Conservation (phyloP, 1,139 yeast genomes). For the Kurtzmaniella natalensis region DNA sequence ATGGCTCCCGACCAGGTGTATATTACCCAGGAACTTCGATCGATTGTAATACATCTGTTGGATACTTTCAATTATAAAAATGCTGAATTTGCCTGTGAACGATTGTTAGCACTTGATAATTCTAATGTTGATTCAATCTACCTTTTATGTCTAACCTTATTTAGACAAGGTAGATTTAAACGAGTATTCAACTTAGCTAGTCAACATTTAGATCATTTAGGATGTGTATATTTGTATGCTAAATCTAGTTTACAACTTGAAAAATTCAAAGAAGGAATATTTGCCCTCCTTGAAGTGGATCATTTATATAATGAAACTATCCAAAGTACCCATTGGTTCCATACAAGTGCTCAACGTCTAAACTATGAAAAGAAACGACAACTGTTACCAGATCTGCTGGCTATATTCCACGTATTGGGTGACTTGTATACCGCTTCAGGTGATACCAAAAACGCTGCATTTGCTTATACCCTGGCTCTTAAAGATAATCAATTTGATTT, state of each 20-base stretch:
- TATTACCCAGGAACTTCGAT: slow-evolving; percentile 44
- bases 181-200: slow-evolving; percentile 53
- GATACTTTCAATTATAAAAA: slow-evolving; percentile 66
- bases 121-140: slow-evolving; percentile 52
- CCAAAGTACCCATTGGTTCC: slow-evolving; percentile 6
- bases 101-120: slow-evolving; percentile 56
- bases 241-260: slow-evolving; percentile 57
- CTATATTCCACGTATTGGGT: slow-evolving; percentile 65
- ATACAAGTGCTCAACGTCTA: slow-evolving; percentile 12
- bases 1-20: slow-evolving; percentile 19
- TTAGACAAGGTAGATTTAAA: slow-evolving; percentile 51
- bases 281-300: slow-evolving; percentile 39
- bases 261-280: slow-evolving; percentile 59
- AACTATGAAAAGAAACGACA: slow-evolving; percentile 33
- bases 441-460: slow-evolving; percentile 60
- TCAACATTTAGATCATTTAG: slow-evolving; percentile 47
- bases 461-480: slow-evolving; percentile 65
- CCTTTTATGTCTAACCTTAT: slow-evolving; percentile 60
- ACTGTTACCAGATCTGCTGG: slow-evolving; percentile 59
- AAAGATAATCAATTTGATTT: slow-evolving; percentile 75
- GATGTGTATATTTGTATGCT: slow-evolving; percentile 70
- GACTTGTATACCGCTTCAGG: slow-evolving; percentile 58
- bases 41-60: slow-evolving; percentile 60
- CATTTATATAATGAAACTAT: slow-evolving; percentile 30
- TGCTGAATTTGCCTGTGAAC: slow-evolving; percentile 80